Conservation (phyloP, 129 eudicot genomes). For the Tagetes erecta region DNA sequence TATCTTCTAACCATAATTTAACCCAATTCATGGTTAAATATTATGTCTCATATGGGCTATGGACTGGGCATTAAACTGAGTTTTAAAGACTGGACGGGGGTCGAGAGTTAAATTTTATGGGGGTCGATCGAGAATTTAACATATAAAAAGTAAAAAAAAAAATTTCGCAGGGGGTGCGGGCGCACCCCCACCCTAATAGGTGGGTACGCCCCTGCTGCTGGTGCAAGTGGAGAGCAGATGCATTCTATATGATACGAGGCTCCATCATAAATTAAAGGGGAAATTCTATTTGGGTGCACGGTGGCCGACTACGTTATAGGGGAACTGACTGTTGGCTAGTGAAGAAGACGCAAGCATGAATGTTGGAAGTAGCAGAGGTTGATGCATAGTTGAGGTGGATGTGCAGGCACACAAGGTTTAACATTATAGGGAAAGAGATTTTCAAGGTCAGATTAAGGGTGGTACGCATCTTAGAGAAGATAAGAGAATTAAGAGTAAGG, state of each 20-base stretch:
- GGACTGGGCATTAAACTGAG: no score
- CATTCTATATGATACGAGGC: background rate
- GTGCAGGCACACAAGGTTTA: background rate
- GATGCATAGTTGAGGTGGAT: background rate
- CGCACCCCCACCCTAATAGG: no score
- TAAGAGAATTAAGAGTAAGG: background rate
- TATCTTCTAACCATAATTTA: no score
- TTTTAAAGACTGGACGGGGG: no score
- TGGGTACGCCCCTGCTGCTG: no score
- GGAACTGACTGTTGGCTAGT: background rate
- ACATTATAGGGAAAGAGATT: background rate
- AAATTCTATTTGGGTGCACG: background rate
- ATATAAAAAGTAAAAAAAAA: no score
- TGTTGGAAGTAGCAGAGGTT: background rate
- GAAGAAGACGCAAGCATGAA: background rate
- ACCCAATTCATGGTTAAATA: no score
- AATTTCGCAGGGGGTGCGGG: no score
- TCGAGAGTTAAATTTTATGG: no score
- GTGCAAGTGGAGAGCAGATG: background rate
- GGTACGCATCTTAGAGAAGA: background rate
- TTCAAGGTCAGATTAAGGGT: background rate
- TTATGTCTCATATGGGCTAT: no score
- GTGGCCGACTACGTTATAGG: background rate
- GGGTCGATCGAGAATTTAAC: no score
- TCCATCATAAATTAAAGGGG: background rate